Conservation (phyloP, 2,329 filamentous ascomycete genomes). For the Pseudocercospora macadamiae region DNA sequence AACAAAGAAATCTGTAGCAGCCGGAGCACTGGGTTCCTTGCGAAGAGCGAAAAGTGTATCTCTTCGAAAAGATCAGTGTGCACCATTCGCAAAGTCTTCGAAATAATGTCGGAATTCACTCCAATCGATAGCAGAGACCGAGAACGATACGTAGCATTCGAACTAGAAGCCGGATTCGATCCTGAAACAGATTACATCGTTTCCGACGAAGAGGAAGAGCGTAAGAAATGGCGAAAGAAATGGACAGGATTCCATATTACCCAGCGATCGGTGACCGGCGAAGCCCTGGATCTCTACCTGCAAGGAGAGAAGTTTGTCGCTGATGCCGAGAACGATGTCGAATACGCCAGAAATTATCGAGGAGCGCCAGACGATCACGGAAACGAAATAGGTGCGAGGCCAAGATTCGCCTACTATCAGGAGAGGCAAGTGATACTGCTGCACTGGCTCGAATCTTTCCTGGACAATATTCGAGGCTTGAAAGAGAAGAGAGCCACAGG, state of each 20-base stretch:
- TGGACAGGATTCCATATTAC: background rate
- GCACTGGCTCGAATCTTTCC: background rate
- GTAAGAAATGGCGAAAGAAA: background rate
- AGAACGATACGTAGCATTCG: background rate
- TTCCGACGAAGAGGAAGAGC: background rate
- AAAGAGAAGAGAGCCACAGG: background rate
- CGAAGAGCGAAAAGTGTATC: too few relatives aligned
- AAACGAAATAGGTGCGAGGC: background rate
- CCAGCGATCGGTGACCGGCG: background rate
- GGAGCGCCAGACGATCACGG: background rate
- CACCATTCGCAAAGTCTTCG: too few relatives aligned
- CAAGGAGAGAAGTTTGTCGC: background rate
- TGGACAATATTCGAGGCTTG: background rate
- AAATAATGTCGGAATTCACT: too few relatives aligned
- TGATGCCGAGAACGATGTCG: background rate
- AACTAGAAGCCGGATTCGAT: background rate
- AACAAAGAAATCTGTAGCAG: too few relatives aligned
- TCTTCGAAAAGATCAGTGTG: too few relatives aligned
- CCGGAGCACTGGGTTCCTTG: too few relatives aligned
- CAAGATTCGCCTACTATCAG: background rate
- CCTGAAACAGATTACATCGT: background rate
- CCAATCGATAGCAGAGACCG: too few relatives aligned
- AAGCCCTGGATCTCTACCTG: background rate
- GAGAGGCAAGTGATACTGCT: background rate
- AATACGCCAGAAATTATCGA: background rate